These are phyloP conservation scores for Melanopsichium pennsylvanicum DNA, from an alignment of 1,284 basidiomycete species.

Conservation along the genomic window DNA sequence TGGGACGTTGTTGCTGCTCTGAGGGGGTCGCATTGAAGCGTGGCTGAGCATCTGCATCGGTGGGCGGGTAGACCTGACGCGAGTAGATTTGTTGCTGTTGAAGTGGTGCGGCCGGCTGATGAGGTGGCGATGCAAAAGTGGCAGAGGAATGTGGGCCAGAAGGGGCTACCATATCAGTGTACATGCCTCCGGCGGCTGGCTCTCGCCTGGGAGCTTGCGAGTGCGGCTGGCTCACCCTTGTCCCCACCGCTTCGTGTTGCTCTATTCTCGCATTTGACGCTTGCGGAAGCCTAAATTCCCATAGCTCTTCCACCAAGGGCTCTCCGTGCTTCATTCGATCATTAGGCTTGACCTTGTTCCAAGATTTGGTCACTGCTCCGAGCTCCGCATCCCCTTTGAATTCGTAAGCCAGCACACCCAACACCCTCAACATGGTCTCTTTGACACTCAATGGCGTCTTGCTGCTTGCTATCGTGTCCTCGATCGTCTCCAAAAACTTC, in stretches of 20 bases:
- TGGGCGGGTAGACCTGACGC: no score
- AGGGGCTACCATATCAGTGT: neutral
- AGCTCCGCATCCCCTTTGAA: slow-evolving; percentile 50
- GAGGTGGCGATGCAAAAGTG: neutral
- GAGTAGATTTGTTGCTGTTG: no score
- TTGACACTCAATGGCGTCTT: slow-evolving; percentile 55
- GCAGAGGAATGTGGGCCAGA: slow-evolving; percentile 1
- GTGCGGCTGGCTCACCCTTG: no score
- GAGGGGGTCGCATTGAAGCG: neutral
- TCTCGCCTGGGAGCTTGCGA: no score
- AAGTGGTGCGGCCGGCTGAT: neutral
- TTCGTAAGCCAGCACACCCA: slow-evolving; percentile 56
- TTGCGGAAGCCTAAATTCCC: slow-evolving; percentile 41
- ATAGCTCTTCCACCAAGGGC: slow-evolving; percentile 32
- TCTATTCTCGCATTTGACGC: neutral
- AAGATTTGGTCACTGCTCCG: slow-evolving; percentile 48
- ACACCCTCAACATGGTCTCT: slow-evolving; percentile 49
- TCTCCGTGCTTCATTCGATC: slow-evolving; percentile 50
- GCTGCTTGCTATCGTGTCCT: slow-evolving; percentile 43
- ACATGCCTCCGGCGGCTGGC: neutral
- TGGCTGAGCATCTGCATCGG: no score
- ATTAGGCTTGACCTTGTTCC: slow-evolving; percentile 53
- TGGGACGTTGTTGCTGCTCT: neutral
- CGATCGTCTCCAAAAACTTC: slow-evolving; percentile 54
- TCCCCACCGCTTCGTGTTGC: no score